Base-by-base conservation (phyloP, 164 flowering plant genomes). In the Liriodendron chinense region DNA sequence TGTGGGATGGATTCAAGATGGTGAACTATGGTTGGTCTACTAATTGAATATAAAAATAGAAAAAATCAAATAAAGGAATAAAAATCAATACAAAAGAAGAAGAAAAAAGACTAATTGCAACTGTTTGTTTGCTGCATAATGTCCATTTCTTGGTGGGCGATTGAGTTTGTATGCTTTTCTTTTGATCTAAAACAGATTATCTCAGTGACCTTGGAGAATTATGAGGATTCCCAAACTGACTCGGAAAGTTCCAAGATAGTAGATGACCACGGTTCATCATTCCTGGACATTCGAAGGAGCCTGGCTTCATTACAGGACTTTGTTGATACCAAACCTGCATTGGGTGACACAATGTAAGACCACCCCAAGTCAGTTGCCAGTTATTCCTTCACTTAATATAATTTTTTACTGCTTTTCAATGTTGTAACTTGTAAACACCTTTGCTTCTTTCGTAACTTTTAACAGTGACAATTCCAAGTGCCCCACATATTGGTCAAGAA, bases 401-500 rank as follows among this genome's bases (percentile, higher is more conserved):
- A 22, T 16, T 16, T 14, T 16, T 67, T 23, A 20, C 47, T 67
- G 14, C 20, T 67, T 28, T 67, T 22, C n/a, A 28, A 10, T 10
- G n/a, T 4, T 2, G 12, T 53, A 53, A 53, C 20, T 53, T 16
- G 3, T 16, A 9, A 2, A 57, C 7, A 26, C 43, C 24, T 61
- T 69, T 74, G 9, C 61, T 70, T 66, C 26, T 20, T 73, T 78
- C 76, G 68, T 22, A 22, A 18, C 34, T 26, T 74, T 59, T 72
- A 2, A 57, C 81, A 91, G 98, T 75, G 93, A 91, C 81, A 76
- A 79, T 69, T 78, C 88, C 24, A 88, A 84, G 77, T 84, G 80
- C 78, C 96, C 98, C 18, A 78, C 82, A 62, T 90, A 89, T 82
- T 94, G 98, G 98, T 88, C 98, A 12, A 86, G 85, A 78, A 86